Percentiles rank a stretch among this genome's conserved stretches.
phyloP scores from a whole-genome alignment of 768 basidiomycete species.

The Rhodotorula babjevae region DNA sequence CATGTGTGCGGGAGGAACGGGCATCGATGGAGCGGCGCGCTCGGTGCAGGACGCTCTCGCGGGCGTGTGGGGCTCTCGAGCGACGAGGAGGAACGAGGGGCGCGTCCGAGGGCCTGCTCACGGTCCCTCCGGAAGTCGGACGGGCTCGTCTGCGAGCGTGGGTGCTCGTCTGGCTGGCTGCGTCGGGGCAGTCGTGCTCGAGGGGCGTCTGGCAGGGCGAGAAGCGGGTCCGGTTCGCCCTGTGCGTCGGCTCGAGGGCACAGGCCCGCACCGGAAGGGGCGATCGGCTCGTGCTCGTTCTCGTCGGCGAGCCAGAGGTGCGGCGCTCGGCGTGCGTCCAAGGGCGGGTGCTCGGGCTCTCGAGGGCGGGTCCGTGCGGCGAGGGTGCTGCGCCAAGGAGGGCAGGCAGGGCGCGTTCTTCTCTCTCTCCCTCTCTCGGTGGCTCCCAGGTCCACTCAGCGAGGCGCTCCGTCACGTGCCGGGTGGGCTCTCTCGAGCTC shows the following conservation, averaged over 20 bases:
- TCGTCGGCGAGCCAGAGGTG: no score
- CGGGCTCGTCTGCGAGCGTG: no score
- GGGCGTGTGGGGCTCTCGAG: no score
- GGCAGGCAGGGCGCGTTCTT: background rate
- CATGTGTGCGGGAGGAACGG: conserved; percentile 1
- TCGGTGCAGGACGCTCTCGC: background rate
- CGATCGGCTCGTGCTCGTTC: background rate
- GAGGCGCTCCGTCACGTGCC: background rate
- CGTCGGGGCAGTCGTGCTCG: no score
- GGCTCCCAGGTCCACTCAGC: background rate
- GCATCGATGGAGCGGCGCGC: no score
- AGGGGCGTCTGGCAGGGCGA: background rate
- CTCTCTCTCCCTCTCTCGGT: background rate
- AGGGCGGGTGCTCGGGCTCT: no score
- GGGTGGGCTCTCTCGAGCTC: background rate
- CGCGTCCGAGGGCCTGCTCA: background rate
- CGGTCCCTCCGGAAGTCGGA: conserved; percentile 4
- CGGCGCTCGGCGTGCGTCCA: no score
- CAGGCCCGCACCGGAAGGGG: background rate
- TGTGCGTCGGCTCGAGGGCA: background rate
- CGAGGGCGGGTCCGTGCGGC: no score
- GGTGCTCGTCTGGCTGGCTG: no score
- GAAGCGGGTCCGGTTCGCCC: background rate
- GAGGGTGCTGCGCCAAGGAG: background rate
- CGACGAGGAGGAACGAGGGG: background rate